phyloP scores from a whole-genome alignment of 345 rosid species.

The Turnera subulata region DNA sequence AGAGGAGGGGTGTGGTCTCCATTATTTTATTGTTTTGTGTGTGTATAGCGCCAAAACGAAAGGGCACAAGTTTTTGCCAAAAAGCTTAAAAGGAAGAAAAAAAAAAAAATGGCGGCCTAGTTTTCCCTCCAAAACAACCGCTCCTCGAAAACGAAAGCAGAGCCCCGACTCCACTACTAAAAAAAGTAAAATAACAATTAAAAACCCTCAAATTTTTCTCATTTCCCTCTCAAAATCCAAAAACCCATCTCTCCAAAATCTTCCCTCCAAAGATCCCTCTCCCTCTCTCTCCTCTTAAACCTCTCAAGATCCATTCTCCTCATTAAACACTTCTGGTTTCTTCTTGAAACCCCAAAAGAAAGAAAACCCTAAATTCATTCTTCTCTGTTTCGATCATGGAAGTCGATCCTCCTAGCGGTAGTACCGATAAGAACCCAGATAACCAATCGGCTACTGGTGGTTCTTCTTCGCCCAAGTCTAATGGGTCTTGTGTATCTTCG shows the following conservation, averaged over 20 bases:
- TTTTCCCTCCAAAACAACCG: conserved; percentile 10
- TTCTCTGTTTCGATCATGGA: background rate
- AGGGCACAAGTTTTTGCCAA: background rate
- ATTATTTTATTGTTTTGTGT: no score
- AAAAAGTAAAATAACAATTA: no score
- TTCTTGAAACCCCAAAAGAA: background rate
- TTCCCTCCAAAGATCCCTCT: background rate
- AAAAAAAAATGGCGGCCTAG: background rate
- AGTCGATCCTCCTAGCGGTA: background rate
- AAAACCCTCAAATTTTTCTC: background rate
- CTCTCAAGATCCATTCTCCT: background rate
- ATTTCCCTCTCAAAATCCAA: background rate
- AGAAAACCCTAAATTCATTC: background rate
- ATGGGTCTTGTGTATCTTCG: background rate
- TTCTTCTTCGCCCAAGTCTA: background rate
- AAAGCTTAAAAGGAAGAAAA: no score
- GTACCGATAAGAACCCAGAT: background rate
- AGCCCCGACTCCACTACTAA: no score
- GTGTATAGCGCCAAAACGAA: background rate
- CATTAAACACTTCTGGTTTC: background rate
- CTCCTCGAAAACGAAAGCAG: no score
- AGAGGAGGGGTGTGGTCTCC: conserved; percentile 22
- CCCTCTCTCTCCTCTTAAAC: background rate
- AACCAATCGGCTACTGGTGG: background rate
- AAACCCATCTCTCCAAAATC: background rate